Percentiles rank a stretch among this genome's conserved stretches.
phyloP scores from a whole-genome alignment of 768 basidiomycete genomes.

The Pleurotus tuoliensis region DNA sequence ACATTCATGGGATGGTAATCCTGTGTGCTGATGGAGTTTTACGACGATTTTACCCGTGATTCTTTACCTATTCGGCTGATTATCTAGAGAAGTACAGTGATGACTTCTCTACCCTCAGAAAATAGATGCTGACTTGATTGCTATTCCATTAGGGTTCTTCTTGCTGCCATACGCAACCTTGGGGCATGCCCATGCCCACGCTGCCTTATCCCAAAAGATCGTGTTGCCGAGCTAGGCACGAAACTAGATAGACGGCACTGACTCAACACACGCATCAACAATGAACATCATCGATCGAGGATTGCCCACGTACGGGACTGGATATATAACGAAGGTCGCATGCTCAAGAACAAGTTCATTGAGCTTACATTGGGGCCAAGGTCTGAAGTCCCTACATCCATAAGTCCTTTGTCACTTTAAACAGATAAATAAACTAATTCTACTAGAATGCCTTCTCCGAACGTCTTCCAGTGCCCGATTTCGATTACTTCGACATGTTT shows the following conservation, averaged over 20 bases:
- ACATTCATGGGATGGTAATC: conserved; percentile 19
- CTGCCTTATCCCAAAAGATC: neutral
- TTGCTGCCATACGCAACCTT: conserved; percentile 2
- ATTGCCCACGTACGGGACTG: neutral
- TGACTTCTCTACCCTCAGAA: too few relatives aligned
- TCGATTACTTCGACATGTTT: conserved; percentile 35
- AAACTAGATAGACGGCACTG: conserved; percentile 15
- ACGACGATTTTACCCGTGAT: conserved; percentile 13
- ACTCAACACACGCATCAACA: neutral
- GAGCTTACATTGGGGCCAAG: neutral
- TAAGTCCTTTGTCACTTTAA: neutral
- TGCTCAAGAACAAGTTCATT: neutral
- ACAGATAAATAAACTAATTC: too few relatives aligned
- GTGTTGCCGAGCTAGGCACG: conserved; percentile 8
- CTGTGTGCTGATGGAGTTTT: conserved; percentile 17
- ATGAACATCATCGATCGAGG: neutral
- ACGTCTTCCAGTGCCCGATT: conserved; percentile 24
- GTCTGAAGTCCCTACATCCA: conserved; percentile 6
- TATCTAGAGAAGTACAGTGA: conserved; percentile 18
- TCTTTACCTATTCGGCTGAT: conserved; percentile 25
- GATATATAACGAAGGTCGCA: neutral
- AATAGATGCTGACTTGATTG: too few relatives aligned
- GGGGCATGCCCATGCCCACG: conserved; percentile 6
- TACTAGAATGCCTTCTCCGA: conserved; percentile 25
- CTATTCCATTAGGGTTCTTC: neutral